phyloP scores from a whole-genome alignment of 2,329 filamentous ascomycete genomes.

The Aspergillus sp. region DNA sequence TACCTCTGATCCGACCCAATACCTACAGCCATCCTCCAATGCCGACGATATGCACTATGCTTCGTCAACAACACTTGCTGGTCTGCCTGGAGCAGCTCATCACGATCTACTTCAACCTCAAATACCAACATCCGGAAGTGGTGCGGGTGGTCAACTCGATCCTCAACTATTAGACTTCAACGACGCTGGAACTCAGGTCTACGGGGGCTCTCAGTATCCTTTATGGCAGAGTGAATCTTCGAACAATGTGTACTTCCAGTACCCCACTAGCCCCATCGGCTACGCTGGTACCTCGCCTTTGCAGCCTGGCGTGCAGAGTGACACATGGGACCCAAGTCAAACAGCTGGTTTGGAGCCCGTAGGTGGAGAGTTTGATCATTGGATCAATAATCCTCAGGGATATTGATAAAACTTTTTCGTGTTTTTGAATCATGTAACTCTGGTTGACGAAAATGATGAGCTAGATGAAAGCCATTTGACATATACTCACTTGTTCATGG shows the following conservation, averaged over 20 bases:
- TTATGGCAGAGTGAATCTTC: constrained; percentile 27
- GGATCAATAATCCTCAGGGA: constrained; percentile 36
- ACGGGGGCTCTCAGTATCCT: constrained; percentile 18
- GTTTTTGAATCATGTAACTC: neutral
- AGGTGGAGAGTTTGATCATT: constrained; percentile 49
- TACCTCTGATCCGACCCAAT: constrained; percentile 49
- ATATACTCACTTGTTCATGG: neutral
- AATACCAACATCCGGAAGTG: constrained; percentile 19
- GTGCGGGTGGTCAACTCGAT: constrained; percentile 36
- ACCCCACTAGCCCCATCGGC: constrained; percentile 10
- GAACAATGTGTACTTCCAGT: constrained; percentile 21
- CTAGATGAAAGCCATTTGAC: constrained; percentile 7
- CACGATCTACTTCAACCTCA: constrained; percentile 44
- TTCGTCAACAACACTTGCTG: constrained; percentile 41
- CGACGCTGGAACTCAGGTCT: constrained; percentile 12
- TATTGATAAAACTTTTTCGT: constrained; percentile 10
- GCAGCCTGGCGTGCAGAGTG: constrained; percentile 32
- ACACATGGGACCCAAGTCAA: constrained; percentile 40
- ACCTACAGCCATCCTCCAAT: constrained; percentile 52
- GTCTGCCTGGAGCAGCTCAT: constrained; percentile 43
- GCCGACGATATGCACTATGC: constrained; percentile 36
- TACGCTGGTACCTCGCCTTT: constrained; percentile 18
- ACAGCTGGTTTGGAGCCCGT: constrained; percentile 38
- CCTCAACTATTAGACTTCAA: constrained; percentile 41
- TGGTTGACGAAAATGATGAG: constrained; percentile 14